These are phyloP conservation scores for Kuraishia borneana DNA, from an alignment of 805 yeast species.

Conservation along the genomic window DNA sequence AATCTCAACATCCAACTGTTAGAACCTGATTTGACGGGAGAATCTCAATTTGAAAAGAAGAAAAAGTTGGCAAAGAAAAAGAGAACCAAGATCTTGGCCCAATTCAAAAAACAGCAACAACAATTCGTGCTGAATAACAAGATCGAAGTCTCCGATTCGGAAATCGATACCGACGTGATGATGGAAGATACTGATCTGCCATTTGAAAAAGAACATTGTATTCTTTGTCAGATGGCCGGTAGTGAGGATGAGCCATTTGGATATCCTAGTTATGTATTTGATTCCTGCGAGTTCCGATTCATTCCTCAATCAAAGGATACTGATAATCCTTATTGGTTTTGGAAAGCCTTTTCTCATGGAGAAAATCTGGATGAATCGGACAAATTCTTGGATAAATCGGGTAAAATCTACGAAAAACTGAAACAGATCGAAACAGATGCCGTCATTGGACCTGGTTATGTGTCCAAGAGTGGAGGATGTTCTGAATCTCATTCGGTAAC, in stretches of 20 bases:
- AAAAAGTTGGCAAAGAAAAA: conserved; percentile 61
- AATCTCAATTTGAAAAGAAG: conserved; percentile 40
- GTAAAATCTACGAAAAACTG: conserved; percentile 27
- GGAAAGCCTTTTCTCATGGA: conserved; percentile 47
- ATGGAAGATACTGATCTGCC: conserved; percentile 32
- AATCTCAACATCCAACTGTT: not conserved
- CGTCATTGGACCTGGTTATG: conserved; percentile 68
- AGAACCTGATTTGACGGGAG: conserved; percentile 12
- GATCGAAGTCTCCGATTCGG: conserved; percentile 31
- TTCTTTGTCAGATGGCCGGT: conserved; percentile 71
- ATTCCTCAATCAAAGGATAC: conserved; percentile 38
- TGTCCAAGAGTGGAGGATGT: conserved; percentile 20
- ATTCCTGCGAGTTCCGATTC: conserved; percentile 47
- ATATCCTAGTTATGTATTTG: conserved; percentile 49
- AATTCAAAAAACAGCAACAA: conserved; percentile 69
- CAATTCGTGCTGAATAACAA: conserved; percentile 52
- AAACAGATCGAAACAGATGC: conserved; percentile 20
- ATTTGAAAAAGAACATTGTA: conserved; percentile 67
- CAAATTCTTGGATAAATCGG: conserved; percentile 6
- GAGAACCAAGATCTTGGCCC: conserved; percentile 62
- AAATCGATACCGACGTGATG: conserved; percentile 12
- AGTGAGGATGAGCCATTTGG: conserved; percentile 60
- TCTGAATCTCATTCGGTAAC: conserved; percentile 37
- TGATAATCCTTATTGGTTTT: conserved; percentile 46
- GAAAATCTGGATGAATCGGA: conserved; percentile 23